Evolutionary conservation across 2,329 filamentous ascomycete species (phyloP), one percentile per base, ranked within the genome.

Genomic region (Ceratocystis smalleyi): DNA sequence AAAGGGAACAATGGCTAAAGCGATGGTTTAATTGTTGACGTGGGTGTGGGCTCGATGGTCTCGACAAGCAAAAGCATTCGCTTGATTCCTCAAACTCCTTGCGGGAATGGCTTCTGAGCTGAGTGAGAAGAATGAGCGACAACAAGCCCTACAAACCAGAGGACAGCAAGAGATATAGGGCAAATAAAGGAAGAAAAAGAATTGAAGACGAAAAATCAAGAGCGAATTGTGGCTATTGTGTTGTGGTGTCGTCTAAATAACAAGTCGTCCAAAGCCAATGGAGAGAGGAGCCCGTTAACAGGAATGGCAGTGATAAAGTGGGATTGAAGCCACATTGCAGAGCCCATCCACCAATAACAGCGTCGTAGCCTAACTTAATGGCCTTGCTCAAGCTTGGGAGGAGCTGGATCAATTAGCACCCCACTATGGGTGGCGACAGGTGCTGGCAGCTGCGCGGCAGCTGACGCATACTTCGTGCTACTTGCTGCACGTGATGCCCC

Each of bases 271-370:
- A 40, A 40, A 15, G 12, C 35, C 10, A 40, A 45, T 22, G 27
- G 35, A 32, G 22, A 12, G 47, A 51, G 51, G 47, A 43, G 32
- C 43, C 54, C 40, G 32, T 40, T 54, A n/a, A 17, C 5, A 54
- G 62, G 19, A 32, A 27, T 43, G 17, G 35, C 15, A 45, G 30
- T 19, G 24, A 35, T 55, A 64, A 66, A 66, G 61, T 66, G 69
- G 72, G 70, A 69, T 74, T 75, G 74, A 76, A 76, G 75, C 75
- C 75, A 77, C 75, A 77, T 77, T 76, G 75, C 75, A 77, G 71
- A 64, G 62, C 49, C 45, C 64, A 32, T 40, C 64, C 49, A 54
- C 62, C 62, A 63, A 63, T 47, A 43, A 47, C 43, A 65, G 19
- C 51, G 60, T 27, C 19, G 35, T 17, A 17, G 24, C 59, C 27